These are phyloP conservation scores for Penicillium parvum DNA, from an alignment of 495 filamentous ascomycete genomes.

Conservation along the genomic window DNA sequence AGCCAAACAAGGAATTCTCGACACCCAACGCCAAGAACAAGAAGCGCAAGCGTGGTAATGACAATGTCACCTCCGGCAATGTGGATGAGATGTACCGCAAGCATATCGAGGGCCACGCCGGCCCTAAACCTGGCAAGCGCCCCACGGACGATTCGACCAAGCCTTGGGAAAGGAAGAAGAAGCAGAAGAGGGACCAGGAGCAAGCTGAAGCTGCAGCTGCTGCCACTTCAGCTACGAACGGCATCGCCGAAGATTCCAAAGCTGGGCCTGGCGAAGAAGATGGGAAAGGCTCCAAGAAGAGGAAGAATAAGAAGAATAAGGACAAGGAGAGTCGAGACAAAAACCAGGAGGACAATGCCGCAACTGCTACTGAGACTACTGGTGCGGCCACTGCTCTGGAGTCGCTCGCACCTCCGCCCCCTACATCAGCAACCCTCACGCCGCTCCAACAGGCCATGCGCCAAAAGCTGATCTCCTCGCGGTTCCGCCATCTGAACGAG, in stretches of 20 bases:
- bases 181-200: slow-evolving; percentile 20
- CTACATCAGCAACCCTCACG: slow-evolving; percentile 59
- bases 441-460: slow-evolving; percentile 92
- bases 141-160: slow-evolving; percentile 10
- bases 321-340: slow-evolving; percentile 28
- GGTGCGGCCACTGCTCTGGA: slow-evolving; percentile 21
- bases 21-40: slow-evolving; percentile 36
- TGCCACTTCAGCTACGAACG: slow-evolving; percentile 21
- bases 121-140: slow-evolving; percentile 17
- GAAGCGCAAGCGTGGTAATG: slow-evolving; percentile 54
- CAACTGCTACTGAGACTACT: slow-evolving; percentile 9
- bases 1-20: slow-evolving; percentile 24
- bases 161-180: slow-evolving; percentile 44
- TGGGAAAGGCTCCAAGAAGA: slow-evolving; percentile 19
- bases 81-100: slow-evolving; percentile 71
- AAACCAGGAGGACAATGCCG: slow-evolving; percentile 12
- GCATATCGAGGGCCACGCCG: slow-evolving; percentile 65
- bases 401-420: slow-evolving; percentile 22
- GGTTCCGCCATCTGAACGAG: slow-evolving; percentile 96
- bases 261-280: slow-evolving; percentile 21
- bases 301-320: slow-evolving; percentile 37
- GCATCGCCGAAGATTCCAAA: slow-evolving; percentile 19
- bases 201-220: slow-evolving; percentile 13
- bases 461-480: slow-evolving; percentile 84
- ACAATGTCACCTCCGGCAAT: slow-evolving; percentile 63